Evolutionary conservation across 495 filamentous ascomycete species (phyloP), one percentile per base, ranked within the genome.

Genomic region (Neurospora sp.): DNA sequence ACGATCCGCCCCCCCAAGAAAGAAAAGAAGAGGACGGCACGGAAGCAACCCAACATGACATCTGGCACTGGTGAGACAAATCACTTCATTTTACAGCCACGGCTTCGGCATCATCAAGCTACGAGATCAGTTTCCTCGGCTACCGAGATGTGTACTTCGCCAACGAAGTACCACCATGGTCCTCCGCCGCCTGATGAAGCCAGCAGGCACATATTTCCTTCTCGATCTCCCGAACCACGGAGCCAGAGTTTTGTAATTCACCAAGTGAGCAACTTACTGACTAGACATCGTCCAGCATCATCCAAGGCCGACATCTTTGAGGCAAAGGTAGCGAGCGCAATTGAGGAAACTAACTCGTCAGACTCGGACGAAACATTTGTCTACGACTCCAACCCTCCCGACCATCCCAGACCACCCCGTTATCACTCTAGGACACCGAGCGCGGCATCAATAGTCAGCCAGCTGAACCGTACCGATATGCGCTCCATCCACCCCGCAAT

Each of bases 301-400:
- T 97, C 94, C 75, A 98, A 98, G 85, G 94, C 96, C 75, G 96
- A 99, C 81, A 93, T 99, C 68, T 99, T 99, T 81, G 96, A 98
- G 83, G 92, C 93, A 71, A 97, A 96, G 82, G 92, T 99, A 42
- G 96, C 96, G 42, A 97, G 90, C 79, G 94, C 95, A 4, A 93
- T 98, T 61, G 94, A 97, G 80, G 88, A 90, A 76, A 93, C 93
- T 45, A 92, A 98, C 80, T 96, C 95, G 8, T 97, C 94, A 18
- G 96, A 80, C 78, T 98, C 96, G 3, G 96, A 98, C 75, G 96
- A 98, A 81, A 98, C 96, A 0, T 99, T 98, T 81, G 95, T 99
- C 4, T 99, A 99, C 83, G 96, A 99, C 82, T 99, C 96, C 10
- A 99, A 99, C 79, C 96, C 96, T 12, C 93, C 93, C 12, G 96